Conservation (phyloP, 345 rosid genomes). For the Brassica cretica region DNA sequence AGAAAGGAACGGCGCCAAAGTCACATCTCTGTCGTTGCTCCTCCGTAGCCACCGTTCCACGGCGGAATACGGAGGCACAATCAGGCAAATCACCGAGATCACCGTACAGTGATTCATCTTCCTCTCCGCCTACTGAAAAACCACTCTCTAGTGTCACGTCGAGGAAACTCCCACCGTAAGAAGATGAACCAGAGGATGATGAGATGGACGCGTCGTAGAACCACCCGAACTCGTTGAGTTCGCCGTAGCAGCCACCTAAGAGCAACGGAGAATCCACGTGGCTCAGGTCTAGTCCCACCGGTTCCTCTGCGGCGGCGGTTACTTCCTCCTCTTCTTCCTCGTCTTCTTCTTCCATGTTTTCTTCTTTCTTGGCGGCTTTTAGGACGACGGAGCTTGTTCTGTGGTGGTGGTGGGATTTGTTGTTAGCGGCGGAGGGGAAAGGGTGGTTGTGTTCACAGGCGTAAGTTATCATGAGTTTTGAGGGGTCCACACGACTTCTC, state of each 20-base stretch:
- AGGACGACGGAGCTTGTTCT: constrained; percentile 34
- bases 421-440: constrained; percentile 43
- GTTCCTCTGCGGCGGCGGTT: constrained; percentile 15
- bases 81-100: constrained; percentile 82
- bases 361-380: constrained; percentile 35
- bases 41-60: constrained; percentile 32
- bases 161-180: constrained; percentile 33
- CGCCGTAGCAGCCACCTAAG: constrained; percentile 38
- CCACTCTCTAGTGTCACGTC: constrained; percentile 39
- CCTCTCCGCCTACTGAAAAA: constrained; percentile 38
- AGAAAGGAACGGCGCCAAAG: constrained; percentile 42
- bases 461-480: constrained; percentile 60
- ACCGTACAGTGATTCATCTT: constrained; percentile 63
- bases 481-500: constrained; percentile 66
- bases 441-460: constrained; percentile 75
- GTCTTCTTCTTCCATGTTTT: constrained; percentile 11
- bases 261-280: constrained; percentile 44
- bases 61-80: constrained; percentile 61
- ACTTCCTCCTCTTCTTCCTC: constrained; percentile 29
- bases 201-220: constrained; percentile 51
- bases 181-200: constrained; percentile 38
- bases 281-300: constrained; percentile 37
- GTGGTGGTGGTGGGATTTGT: constrained; percentile 50
- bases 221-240: constrained; percentile 56
- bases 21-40: constrained; percentile 40